Evolutionary conservation across 345 rosid species (phyloP), one percentile per base, ranked within the genome.

Genomic region (Arabis hirsuta): DNA sequence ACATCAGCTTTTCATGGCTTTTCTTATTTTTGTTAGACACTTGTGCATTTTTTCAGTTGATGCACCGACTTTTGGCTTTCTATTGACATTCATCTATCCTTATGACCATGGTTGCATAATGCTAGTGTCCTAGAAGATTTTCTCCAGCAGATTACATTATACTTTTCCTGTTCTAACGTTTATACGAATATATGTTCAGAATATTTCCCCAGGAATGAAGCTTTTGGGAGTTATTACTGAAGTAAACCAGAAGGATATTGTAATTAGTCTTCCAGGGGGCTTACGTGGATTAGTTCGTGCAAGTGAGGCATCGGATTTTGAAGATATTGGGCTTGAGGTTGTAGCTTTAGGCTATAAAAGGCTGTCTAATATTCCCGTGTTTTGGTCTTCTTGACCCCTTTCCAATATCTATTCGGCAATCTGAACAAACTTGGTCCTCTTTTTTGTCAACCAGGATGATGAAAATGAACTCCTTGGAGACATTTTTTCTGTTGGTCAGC

Each of bases 201-300:
- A 95, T 83, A 85, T 95, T 62, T 80, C 86, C 70, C 88, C 90
- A 7, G 97, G 96, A 78, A 90, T 95, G 99, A 95, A 88, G 86
- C 90, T 95, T 29, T 90, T 85, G 87, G 99, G 99, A 77, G 89
- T 95, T 78, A 82, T 95, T 76, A 76, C 87, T 48, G 99, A 95
- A 86, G 90, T 95, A 64, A 91, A 91, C 77, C 89, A 84, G 79
- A 95, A 95, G 80, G 97, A 95, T 73, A 91, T 95, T 62, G 92
- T 88, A 14, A 64, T 95, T 68, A 81, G 88, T 79, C 93, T 95
- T 72, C 97, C 99, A 7, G 93, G 99, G 12, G 96, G 97, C 12
- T 79, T 95, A 69, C 96, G 92, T 66, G 99, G 97, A 60, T 83
- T 95, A 81, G 96, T 89, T 43, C 97, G 97, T 38, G 86, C 87